A percentile compares a stretch with the other conserved stretches of the same genome.
Conservation (phyloP, 106 monocot species). For the Triglochin maritima region DNA sequence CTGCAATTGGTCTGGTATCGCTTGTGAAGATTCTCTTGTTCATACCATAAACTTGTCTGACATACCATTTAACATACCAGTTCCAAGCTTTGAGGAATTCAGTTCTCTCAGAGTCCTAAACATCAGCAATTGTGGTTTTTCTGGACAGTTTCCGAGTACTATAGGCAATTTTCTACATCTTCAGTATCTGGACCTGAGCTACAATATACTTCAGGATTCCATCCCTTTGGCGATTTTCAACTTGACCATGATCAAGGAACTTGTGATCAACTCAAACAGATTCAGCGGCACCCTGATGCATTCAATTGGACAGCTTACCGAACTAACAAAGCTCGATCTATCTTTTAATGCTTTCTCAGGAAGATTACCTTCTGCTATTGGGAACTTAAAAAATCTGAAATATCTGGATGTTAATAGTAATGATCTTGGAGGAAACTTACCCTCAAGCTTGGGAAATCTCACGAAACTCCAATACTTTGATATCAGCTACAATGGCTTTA, state of each 20-base stretch:
- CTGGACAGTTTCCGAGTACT: slow-evolving; percentile 45
- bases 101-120: slow-evolving; percentile 48
- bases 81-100: slow-evolving; percentile 53
- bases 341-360: slow-evolving; percentile 55
- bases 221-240: slow-evolving; percentile 38
- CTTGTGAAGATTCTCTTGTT: slow-evolving; percentile 31
- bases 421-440: slow-evolving; percentile 45
- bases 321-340: slow-evolving; percentile 40
- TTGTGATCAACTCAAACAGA: slow-evolving; percentile 39
- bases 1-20: slow-evolving; percentile 78
- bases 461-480: slow-evolving; percentile 58
- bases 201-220: slow-evolving; percentile 43
- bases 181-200: slow-evolving; percentile 54
- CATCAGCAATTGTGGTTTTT: slow-evolving; percentile 59
- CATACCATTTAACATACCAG: slow-evolving; percentile 28
- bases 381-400: slow-evolving; percentile 39
- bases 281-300: slow-evolving; percentile 42
- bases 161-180: slow-evolving; percentile 39
- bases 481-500: slow-evolving; percentile 50
- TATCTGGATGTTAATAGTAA: slow-evolving; percentile 58
- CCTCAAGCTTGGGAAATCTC: slow-evolving; percentile 52
- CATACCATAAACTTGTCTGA: slow-evolving; percentile 56
- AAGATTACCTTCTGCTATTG: slow-evolving; percentile 37
- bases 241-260: slow-evolving; percentile 37
- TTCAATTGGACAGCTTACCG: slow-evolving; percentile 22